A percentile compares a stretch with the other conserved stretches of the same genome.
Evolutionary conservation across 208 protist genomes (phyloP).

Genomic region (Wallacemonas sp.): DNA sequence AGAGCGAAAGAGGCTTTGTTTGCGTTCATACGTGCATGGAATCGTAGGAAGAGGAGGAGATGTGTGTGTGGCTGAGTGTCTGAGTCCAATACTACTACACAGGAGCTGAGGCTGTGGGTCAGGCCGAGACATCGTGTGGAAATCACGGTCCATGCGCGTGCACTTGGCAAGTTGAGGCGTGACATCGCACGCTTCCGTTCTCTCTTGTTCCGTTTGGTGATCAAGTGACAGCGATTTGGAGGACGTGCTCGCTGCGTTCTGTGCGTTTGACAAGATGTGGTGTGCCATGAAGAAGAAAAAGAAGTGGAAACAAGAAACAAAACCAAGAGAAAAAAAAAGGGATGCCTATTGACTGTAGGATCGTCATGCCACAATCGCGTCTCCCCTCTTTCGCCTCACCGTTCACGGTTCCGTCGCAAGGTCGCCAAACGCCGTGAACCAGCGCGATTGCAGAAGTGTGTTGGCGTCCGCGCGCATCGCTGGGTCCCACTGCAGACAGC

Average conservation of each 20-base stretch:
- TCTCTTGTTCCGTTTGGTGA: no score
- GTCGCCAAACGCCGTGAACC: constrained; percentile 34
- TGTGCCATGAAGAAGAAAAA: no score
- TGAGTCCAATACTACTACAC: background rate
- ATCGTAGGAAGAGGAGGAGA: background rate
- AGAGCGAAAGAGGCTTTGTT: background rate
- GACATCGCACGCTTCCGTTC: no score
- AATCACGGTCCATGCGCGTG: background rate
- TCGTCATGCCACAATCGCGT: no score
- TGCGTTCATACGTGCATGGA: no score
- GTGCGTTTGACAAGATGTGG: no score
- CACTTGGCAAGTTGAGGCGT: no score
- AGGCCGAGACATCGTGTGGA: background rate
- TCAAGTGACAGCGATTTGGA: no score
- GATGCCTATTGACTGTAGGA: no score
- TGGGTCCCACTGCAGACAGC: constrained; percentile 62
- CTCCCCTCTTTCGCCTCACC: background rate
- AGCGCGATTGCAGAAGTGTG: constrained; percentile 33
- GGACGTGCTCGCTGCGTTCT: no score
- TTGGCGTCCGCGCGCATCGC: constrained; percentile 33
- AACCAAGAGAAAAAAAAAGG: background rate
- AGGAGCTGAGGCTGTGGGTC: background rate
- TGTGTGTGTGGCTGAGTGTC: background rate
- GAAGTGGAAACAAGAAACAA: no score
- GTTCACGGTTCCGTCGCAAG: background rate